Percentiles rank a stretch among this genome's conserved stretches.
Conservation (phyloP, 108 stramenopile species). For the Aurantiochytrium sp. region DNA sequence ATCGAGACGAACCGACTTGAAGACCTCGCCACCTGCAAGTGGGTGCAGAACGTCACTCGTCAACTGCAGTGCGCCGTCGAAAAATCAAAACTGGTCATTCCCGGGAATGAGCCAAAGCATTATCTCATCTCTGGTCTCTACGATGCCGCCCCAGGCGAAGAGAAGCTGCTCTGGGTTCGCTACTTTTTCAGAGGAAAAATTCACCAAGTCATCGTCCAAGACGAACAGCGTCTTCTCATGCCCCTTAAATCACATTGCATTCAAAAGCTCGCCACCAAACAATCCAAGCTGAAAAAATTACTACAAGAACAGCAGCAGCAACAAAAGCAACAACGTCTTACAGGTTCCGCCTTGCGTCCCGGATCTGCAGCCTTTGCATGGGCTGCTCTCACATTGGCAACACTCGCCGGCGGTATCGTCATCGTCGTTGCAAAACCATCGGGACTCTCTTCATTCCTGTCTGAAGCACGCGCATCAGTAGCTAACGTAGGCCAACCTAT, state of each 20-base stretch:
- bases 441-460: too few relatives aligned
- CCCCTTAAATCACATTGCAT: background rate
- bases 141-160: background rate
- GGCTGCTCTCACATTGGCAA: too few relatives aligned
- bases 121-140: background rate
- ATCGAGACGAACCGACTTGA: background rate
- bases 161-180: slow-evolving; percentile 5
- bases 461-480: too few relatives aligned
- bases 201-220: background rate
- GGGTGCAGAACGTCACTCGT: background rate
- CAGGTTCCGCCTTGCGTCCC: too few relatives aligned
- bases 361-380: too few relatives aligned
- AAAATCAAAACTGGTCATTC: background rate
- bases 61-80: slow-evolving; percentile 11
- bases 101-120: background rate
- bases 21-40: background rate
- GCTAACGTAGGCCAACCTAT: too few relatives aligned
- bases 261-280: background rate
- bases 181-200: background rate
- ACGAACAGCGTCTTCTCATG: background rate
- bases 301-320: background rate
- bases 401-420: too few relatives aligned
- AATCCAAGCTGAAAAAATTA: background rate
- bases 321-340: background rate
- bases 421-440: too few relatives aligned